These are phyloP conservation scores for Cucurbita pepo DNA, from an alignment of 306 rosid genomes.

Conservation along the genomic window DNA sequence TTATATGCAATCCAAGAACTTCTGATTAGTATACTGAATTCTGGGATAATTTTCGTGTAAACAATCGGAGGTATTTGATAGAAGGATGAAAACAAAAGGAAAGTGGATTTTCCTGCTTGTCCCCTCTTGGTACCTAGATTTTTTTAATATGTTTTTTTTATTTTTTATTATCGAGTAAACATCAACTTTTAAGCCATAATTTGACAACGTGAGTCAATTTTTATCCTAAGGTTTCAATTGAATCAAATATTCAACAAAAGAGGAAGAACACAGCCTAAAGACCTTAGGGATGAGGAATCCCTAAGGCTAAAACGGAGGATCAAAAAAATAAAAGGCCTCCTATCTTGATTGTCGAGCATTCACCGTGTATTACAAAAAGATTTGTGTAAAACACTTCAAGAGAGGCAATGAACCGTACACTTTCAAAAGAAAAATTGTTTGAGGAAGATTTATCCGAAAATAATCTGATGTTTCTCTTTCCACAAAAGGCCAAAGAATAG, in stretches of 20 bases:
- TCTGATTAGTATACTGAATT: not conserved
- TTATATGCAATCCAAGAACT: not conserved
- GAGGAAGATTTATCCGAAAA: not conserved
- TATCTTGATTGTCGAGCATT: not conserved
- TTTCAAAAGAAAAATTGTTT: not conserved
- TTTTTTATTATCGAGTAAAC: not conserved
- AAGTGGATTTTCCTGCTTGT: not conserved
- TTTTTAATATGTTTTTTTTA: not conserved
- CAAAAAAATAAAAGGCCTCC: not conserved
- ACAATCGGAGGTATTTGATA: not conserved
- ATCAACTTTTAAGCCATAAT: not conserved
- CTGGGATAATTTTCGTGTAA: not conserved
- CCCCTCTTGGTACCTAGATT: not conserved
- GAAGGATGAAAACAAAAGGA: not conserved
- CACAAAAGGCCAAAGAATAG: not conserved
- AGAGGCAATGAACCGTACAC: not conserved
- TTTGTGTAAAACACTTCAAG: no score
- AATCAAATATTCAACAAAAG: not conserved
- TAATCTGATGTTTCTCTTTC: not conserved
- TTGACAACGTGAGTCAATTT: not conserved
- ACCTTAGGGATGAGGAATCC: not conserved
- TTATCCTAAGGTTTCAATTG: not conserved
- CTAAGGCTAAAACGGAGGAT: not conserved
- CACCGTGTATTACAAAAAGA: no score
- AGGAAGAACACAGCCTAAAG: not conserved